Evolutionary conservation across 73 alveolate genomes (phyloP), one percentile per base, ranked within the genome.

Genomic region (Uronychia setigera): DNA sequence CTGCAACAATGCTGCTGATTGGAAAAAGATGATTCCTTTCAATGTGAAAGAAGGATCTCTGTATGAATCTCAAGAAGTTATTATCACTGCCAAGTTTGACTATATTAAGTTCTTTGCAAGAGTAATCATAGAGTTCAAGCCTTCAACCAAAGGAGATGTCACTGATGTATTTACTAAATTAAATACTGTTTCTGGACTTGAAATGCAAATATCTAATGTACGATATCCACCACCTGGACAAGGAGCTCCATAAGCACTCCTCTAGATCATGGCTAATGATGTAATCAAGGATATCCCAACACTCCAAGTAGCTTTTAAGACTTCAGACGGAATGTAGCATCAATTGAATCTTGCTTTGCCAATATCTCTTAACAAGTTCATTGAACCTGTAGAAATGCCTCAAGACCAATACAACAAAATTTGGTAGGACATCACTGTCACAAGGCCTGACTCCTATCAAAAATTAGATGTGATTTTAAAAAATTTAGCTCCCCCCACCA

Each of bases 301-400:
- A 26, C 59, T 84, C 75, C 77, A 82, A 57, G 59, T 83, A 26
- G 67, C 46, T 28, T 77, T 30, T 60, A 74, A 60, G n/a, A 33
- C 59, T n/a, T 31, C 79, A 1, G 25, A 28, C n/a, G 91, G 91
- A 80, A 77, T 26, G 35, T 30, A 26, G 29, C 26, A 27, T 26
- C 78, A 78, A 30, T 13, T 59, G 0, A 74, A 33, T 31, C 5
- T 80, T 13, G 83, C 87, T 30, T 80, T 90, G 29, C 95, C 95
- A 1, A 46, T 90, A 25, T 75, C 76, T 28, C 60, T 90, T 76
- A 85, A 90, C 67, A 85, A 80, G 77, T 90, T 90, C 81, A 74
- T 79, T 29, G 92, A 85, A 35, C 34, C 87, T 1, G 92, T 90
- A 1, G 95, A 90, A 9, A 90, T 90, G 95, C 92, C 91, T 1